Evolutionary conservation across 768 basidiomycete genomes (phyloP).

Genomic region (Rhodotorula sphaerocarpa): DNA sequence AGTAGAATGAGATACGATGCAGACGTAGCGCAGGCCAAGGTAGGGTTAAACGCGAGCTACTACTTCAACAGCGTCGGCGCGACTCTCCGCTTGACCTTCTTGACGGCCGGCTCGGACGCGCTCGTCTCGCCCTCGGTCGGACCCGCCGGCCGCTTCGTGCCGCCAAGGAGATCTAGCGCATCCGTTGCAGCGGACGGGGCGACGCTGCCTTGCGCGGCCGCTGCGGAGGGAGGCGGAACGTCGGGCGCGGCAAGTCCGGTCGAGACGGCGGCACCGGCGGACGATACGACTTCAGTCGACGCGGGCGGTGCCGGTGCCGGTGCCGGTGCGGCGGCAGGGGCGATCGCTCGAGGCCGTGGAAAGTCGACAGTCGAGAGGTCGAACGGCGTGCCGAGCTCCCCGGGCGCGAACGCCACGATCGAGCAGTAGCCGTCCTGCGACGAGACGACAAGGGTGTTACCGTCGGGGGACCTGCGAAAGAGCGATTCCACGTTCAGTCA

Average conservation of each 20-base stretch:
- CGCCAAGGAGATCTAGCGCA: neutral
- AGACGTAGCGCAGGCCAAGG: too few relatives aligned
- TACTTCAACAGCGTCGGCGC: conserved; percentile 9
- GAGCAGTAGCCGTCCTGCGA: conserved; percentile 97
- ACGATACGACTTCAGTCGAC: neutral
- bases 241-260: too few relatives aligned
- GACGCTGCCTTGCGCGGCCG: too few relatives aligned
- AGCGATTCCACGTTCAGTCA: neutral
- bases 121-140: neutral
- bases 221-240: too few relatives aligned
- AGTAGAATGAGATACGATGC: too few relatives aligned
- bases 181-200: too few relatives aligned
- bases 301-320: conserved; percentile 8
- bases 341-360: neutral
- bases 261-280: too few relatives aligned
- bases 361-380: neutral
- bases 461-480: conserved; percentile 76
- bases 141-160: too few relatives aligned
- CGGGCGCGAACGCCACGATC: conserved; percentile 71
- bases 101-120: neutral
- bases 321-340: neutral
- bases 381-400: conserved; percentile 74
- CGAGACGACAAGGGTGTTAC: conserved; percentile 80
- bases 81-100: conserved; percentile 11
- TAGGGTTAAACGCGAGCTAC: too few relatives aligned